Base-by-base conservation (phyloP, 495 filamentous ascomycete genomes). In the Neurospora sp. region DNA sequence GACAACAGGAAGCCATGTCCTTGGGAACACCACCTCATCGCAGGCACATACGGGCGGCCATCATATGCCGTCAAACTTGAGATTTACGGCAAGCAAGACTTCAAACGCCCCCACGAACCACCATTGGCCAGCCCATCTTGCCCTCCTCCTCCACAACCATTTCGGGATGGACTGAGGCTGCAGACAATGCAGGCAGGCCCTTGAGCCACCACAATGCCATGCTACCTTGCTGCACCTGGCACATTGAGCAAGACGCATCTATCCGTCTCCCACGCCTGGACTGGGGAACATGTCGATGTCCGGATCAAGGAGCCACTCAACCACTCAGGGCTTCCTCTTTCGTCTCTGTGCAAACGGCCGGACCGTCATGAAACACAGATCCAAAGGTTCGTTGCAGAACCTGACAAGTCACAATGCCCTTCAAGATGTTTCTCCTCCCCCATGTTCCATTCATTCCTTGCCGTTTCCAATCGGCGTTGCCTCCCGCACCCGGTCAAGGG, bases 1-100 rank as follows among this genome's bases (percentile, higher is more conserved):
- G 39, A 23, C 69, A 39, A 44, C 73, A 62, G 74, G 74, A 73
- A 74, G 75, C 76, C 75, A 69, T 78, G 75, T 73, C 74, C 72
- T 75, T 77, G 75, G 79, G 54, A 76, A 75, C 73, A 71, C 40
- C 27, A 70, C 74, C 74, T 18, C 74, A 73, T 31, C 69, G 37
- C 69, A 40, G 69, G 39, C 60, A 62, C 39, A 60, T 14, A 60
- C 46, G 20, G 23, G 46, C 71, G 20, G 16, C 35, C 77, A 78
- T 76, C 76, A 75, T 62, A 77, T 75, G 77, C 71, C 10, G 77
- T 79, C 76, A 76, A 74, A 77, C 75, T 70, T 72, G 71, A 79
- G 75, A 80, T 76, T 75, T 71, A 72, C 78, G 70, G 77, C 72
- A 76, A 72, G 69, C 76, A 76, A 76, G 75, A 71, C 42, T 71